Conservation (phyloP, 345 rosid species). For the Camelina hispida region DNA sequence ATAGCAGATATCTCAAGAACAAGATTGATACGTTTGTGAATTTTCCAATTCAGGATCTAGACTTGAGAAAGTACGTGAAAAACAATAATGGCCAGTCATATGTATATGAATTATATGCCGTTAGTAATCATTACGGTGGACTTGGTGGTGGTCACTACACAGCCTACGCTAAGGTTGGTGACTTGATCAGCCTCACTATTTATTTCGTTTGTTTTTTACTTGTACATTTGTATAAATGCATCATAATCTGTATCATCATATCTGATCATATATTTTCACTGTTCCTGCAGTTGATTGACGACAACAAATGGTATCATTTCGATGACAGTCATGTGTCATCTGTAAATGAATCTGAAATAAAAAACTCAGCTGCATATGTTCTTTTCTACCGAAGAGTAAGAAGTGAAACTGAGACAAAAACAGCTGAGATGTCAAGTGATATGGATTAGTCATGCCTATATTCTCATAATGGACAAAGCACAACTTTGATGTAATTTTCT, state of each 20-base stretch:
- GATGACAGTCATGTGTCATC: slow-evolving; percentile 88
- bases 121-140: slow-evolving; percentile 98
- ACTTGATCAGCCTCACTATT: slow-evolving; percentile 1
- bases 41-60: slow-evolving; percentile 86
- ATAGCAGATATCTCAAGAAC: slow-evolving; percentile 89
- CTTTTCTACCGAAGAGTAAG: slow-evolving; percentile 80
- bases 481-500: not conserved
- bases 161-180: slow-evolving; percentile 88
- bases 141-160: slow-evolving; percentile 99
- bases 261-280: slow-evolving; percentile 24
- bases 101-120: slow-evolving; percentile 77
- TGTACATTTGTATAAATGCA: slow-evolving; percentile 1
- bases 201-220: not conserved
- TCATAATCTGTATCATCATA: not conserved
- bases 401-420: slow-evolving; percentile 38
- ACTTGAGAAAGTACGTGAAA: slow-evolving; percentile 79
- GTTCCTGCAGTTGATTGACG: slow-evolving; percentile 78
- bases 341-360: slow-evolving; percentile 69
- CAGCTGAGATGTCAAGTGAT: slow-evolving; percentile 26
- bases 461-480: not conserved
- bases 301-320: slow-evolving; percentile 90
- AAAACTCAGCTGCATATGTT: slow-evolving; percentile 83
- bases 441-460: slow-evolving; percentile 32
- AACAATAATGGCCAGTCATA: slow-evolving; percentile 64
- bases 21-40: slow-evolving; percentile 89